A percentile compares a stretch with the other conserved stretches of the same genome.
Evolutionary conservation across 805 yeast genomes (phyloP).

Genomic region (Candida golubevii): DNA sequence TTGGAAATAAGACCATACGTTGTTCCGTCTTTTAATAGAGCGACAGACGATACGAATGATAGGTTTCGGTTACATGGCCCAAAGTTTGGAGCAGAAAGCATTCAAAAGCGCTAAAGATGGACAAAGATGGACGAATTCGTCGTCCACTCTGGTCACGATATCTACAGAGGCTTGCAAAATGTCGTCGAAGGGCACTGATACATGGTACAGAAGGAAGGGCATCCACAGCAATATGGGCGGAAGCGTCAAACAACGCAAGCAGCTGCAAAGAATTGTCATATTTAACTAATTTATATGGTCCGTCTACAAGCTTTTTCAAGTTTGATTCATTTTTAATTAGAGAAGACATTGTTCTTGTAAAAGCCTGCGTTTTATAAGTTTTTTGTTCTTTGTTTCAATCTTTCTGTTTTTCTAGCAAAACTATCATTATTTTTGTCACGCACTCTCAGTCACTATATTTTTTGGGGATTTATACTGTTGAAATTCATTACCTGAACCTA

Average conservation of each 20-base stretch:
- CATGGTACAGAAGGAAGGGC: constrained; percentile 80
- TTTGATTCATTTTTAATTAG: too few species aligned
- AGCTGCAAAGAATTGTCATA: too few species aligned
- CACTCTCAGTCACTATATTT: too few species aligned
- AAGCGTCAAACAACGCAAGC: neutral
- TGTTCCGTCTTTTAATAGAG: constrained; percentile 56
- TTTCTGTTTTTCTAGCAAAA: too few species aligned
- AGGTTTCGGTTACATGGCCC: constrained; percentile 50
- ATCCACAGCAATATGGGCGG: constrained; percentile 50
- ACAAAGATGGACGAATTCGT: constrained; percentile 30
- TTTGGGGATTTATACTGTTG: too few species aligned
- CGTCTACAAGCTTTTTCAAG: too few species aligned
- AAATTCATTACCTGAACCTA: too few species aligned
- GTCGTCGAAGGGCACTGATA: constrained; percentile 76
- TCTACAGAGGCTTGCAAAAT: constrained; percentile 68
- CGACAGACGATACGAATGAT: constrained; percentile 46
- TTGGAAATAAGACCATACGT: constrained; percentile 67
- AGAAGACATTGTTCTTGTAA: too few species aligned
- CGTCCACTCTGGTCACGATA: constrained; percentile 88
- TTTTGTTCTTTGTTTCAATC: too few species aligned
- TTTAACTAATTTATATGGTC: too few species aligned
- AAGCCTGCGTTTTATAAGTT: too few species aligned
- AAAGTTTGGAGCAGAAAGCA: constrained; percentile 50
- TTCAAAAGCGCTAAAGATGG: constrained; percentile 26
- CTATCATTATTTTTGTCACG: too few species aligned